Evolutionary conservation across 1,284 basidiomycete species (phyloP).

Genomic region (Pterula multifida): DNA sequence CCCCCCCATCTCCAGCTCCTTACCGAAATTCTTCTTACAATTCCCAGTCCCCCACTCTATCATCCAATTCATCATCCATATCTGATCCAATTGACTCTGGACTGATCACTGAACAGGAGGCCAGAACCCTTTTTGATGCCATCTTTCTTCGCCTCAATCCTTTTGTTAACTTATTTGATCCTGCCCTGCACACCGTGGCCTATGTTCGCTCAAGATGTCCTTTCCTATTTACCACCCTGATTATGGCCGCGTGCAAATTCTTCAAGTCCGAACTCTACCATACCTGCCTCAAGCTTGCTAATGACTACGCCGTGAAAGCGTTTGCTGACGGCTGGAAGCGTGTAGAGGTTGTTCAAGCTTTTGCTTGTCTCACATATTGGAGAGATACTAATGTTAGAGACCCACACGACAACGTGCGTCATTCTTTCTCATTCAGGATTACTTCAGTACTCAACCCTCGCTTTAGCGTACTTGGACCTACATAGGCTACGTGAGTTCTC

Average conservation of each 20-base stretch:
- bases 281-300: slow-evolving; percentile 52
- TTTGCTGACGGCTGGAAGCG: slow-evolving; percentile 67
- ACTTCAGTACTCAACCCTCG: slow-evolving; percentile 9
- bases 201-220: slow-evolving; percentile 68
- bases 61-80: slow-evolving; percentile 11
- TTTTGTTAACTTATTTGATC: slow-evolving; percentile 78
- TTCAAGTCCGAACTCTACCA: slow-evolving; percentile 62
- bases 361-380: slow-evolving; percentile 80
- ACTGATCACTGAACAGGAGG: slow-evolving; percentile 54
- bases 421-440: slow-evolving; percentile 1
- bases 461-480: slow-evolving; percentile 69
- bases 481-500: slow-evolving; percentile 59
- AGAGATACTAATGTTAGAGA: slow-evolving; percentile 31
- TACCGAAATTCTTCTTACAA: slow-evolving; percentile 8
- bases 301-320: slow-evolving; percentile 60
- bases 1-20: slow-evolving; percentile 23
- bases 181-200: slow-evolving; percentile 55
- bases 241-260: slow-evolving; percentile 79
- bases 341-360: slow-evolving; percentile 75
- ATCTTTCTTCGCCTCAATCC: slow-evolving; percentile 73
- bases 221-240: slow-evolving; percentile 70
- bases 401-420: slow-evolving; percentile 58
- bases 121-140: slow-evolving; percentile 57
- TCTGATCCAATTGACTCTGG: slow-evolving; percentile 60
- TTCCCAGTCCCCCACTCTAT: neutral